These are phyloP conservation scores for Calendula officinalis DNA, from an alignment of 129 eudicot genomes.

Conservation along the genomic window DNA sequence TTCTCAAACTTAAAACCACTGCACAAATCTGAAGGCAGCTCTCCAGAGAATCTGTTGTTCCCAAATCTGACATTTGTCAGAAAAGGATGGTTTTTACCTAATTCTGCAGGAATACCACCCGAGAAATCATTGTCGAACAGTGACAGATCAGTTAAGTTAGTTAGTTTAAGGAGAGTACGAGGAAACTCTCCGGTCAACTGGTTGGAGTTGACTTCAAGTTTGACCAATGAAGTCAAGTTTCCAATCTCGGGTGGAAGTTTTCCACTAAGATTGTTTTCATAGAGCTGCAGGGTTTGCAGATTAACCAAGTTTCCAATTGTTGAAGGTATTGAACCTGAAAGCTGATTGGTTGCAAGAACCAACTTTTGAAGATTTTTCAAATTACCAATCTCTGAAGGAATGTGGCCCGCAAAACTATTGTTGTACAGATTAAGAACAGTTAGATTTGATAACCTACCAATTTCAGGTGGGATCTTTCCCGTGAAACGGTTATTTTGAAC, in stretches of 20 bases:
- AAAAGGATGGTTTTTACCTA: slow-evolving; percentile 46
- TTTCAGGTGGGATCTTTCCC: slow-evolving; percentile 54
- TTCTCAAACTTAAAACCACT: slow-evolving; percentile 37
- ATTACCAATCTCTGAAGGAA: slow-evolving; percentile 52
- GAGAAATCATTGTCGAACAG: slow-evolving; percentile 39
- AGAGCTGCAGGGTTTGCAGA: slow-evolving; percentile 38
- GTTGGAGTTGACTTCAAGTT: slow-evolving; percentile 47
- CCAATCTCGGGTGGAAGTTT: slow-evolving; percentile 52
- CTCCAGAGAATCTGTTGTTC: slow-evolving; percentile 63
- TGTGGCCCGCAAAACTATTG: slow-evolving; percentile 53
- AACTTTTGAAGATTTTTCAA: slow-evolving; percentile 28
- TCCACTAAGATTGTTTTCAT: slow-evolving; percentile 53
- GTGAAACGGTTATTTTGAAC: slow-evolving; percentile 53
- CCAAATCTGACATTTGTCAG: slow-evolving; percentile 60
- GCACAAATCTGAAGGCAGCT: slow-evolving; percentile 45
- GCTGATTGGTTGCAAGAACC: slow-evolving; percentile 47
- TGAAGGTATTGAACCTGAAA: slow-evolving; percentile 54
- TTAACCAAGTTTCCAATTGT: slow-evolving; percentile 48
- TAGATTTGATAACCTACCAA: slow-evolving; percentile 53
- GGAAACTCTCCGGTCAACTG: slow-evolving; percentile 62
- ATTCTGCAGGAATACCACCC: slow-evolving; percentile 45
- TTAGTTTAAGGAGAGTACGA: slow-evolving; percentile 41
- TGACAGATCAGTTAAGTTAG: slow-evolving; percentile 33
- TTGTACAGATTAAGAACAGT: slow-evolving; percentile 40
- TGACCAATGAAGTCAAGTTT: slow-evolving; percentile 40